Conservation (phyloP, 441 rosid genomes). For the Populus hybrid region DNA sequence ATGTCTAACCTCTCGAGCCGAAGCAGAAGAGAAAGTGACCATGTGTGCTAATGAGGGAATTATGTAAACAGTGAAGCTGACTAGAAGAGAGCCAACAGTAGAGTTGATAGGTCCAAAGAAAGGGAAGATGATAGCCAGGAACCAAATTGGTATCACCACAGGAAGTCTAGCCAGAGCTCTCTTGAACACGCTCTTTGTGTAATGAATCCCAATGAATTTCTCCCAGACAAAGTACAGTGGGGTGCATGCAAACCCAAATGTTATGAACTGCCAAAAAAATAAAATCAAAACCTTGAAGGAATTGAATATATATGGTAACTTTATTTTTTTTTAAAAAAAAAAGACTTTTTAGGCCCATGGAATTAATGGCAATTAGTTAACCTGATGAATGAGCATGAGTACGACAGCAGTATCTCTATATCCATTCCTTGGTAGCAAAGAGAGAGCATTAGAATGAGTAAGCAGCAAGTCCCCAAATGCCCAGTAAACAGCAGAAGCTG, state of each 20-base stretch:
- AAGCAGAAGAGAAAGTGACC: slow-evolving; percentile 76
- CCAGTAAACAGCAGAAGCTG: slow-evolving; percentile 93
- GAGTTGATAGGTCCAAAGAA: slow-evolving; percentile 96
- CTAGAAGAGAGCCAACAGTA: slow-evolving; percentile 89
- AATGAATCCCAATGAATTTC: slow-evolving; percentile 87
- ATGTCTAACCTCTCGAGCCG: slow-evolving; percentile 68
- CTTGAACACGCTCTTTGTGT: slow-evolving; percentile 70
- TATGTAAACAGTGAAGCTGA: slow-evolving; percentile 95
- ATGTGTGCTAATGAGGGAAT: slow-evolving; percentile 89
- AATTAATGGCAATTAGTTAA: slow-evolving; percentile 14
- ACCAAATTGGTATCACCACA: slow-evolving; percentile 95
- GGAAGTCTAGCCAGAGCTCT: slow-evolving; percentile 86
- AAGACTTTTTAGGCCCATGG: neutral
- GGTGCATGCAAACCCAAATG: slow-evolving; percentile 96
- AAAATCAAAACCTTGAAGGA: neutral
- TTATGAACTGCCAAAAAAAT: slow-evolving; percentile 63
- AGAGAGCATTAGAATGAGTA: slow-evolving; percentile 80
- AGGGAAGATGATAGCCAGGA: slow-evolving; percentile 88
- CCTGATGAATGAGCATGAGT: slow-evolving; percentile 97
- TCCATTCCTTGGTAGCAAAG: slow-evolving; percentile 68
- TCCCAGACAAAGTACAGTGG: slow-evolving; percentile 96
- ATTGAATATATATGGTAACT: neutral
- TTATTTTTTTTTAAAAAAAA: no score
- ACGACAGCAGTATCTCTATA: slow-evolving; percentile 84
- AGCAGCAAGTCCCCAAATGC: slow-evolving; percentile 91